phyloP scores from a whole-genome alignment of 2,329 filamentous ascomycete species.

The Ophiostoma piceae region DNA sequence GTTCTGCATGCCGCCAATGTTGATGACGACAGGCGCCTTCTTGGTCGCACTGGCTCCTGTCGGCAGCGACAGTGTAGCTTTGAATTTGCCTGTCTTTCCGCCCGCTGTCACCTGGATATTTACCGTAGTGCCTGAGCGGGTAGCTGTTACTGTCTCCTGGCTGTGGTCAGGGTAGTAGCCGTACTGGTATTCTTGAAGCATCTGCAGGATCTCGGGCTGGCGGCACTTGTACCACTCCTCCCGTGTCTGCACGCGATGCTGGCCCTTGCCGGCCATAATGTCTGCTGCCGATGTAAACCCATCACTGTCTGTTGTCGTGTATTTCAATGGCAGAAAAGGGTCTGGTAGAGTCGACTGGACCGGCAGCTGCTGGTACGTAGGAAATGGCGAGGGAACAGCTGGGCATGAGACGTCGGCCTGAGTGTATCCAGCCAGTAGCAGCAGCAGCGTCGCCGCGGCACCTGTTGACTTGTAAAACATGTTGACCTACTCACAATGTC shows the following conservation, averaged over 20 bases:
- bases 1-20: slow-evolving; percentile 1
- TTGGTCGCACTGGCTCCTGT: neutral
- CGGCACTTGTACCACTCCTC: neutral
- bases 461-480: neutral
- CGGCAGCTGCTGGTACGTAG: neutral
- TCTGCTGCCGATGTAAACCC: neutral
- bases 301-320: neutral
- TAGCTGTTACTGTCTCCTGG: neutral
- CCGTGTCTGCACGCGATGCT: neutral
- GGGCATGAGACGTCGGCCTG: neutral
- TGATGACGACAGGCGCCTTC: neutral
- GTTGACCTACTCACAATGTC: neutral
- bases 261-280: neutral
- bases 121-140: neutral
- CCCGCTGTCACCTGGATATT: neutral
- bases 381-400: neutral
- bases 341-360: neutral
- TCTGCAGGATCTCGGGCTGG: neutral
- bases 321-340: neutral
- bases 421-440: neutral
- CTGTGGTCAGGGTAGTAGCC: neutral
- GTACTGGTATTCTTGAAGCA: neutral
- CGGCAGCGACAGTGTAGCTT: neutral
- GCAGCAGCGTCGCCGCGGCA: neutral
- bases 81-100: slow-evolving; percentile 3